phyloP scores from a whole-genome alignment of 2,329 filamentous ascomycete genomes.

The Fusarium buharicum region DNA sequence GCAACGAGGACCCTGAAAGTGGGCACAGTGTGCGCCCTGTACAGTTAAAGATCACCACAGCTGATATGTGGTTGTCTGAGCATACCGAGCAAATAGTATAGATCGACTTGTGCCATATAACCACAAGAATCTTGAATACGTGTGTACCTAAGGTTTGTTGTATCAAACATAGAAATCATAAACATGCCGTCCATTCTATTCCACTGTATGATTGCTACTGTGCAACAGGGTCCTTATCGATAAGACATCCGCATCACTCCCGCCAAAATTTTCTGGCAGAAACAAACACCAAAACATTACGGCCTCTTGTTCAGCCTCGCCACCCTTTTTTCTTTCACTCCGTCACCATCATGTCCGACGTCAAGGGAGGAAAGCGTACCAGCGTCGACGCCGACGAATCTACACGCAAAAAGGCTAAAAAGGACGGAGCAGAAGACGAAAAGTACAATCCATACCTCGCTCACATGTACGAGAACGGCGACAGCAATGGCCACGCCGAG shows the following conservation, averaged over 20 bases:
- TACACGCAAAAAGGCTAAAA: slow-evolving; percentile 58
- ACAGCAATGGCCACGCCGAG: slow-evolving; percentile 53
- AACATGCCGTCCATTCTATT: background rate
- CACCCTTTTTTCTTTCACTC: slow-evolving; percentile 23
- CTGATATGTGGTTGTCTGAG: background rate
- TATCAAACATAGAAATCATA: background rate
- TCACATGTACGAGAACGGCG: slow-evolving; percentile 76
- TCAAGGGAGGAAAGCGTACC: slow-evolving; percentile 55
- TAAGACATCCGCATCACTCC: slow-evolving; percentile 42
- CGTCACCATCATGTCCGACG: slow-evolving; percentile 50
- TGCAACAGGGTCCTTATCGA: slow-evolving; percentile 48
- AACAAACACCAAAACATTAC: slow-evolving; percentile 33
- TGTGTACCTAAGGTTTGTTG: too few relatives aligned
- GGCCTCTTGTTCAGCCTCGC: slow-evolving; percentile 40
- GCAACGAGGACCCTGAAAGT: slow-evolving; percentile 33
- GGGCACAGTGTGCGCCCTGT: slow-evolving; percentile 32
- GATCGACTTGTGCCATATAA: too few relatives aligned
- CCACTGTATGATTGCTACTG: slow-evolving; percentile 21
- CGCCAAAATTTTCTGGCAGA: slow-evolving; percentile 47
- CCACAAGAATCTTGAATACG: too few relatives aligned
- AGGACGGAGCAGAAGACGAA: slow-evolving; percentile 47
- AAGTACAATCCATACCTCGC: slow-evolving; percentile 87
- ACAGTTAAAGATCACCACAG: background rate
- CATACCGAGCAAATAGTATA: too few relatives aligned
- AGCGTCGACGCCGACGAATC: slow-evolving; percentile 57